phyloP scores from a whole-genome alignment of 2,329 filamentous ascomycete species.

The Exserohilum turcica region DNA sequence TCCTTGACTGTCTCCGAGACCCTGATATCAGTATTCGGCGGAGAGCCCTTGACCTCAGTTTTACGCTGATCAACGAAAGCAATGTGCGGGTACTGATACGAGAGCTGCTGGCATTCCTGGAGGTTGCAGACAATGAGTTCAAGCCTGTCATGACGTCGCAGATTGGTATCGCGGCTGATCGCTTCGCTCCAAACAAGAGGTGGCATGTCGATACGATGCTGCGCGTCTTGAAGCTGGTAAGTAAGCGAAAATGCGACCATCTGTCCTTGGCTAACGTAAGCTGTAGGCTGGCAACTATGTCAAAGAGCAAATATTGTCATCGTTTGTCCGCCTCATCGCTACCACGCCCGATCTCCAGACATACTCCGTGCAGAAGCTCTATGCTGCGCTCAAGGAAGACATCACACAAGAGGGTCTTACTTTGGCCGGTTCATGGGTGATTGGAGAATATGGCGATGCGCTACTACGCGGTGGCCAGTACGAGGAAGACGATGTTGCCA shows the following conservation, averaged over 20 bases:
- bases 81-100: slow-evolving; percentile 93
- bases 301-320: slow-evolving; percentile 96
- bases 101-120: slow-evolving; percentile 91
- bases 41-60: slow-evolving; percentile 94
- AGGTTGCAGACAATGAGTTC: slow-evolving; percentile 97
- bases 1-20: slow-evolving; percentile 92
- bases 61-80: slow-evolving; percentile 95
- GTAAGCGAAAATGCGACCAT: slow-evolving; percentile 5
- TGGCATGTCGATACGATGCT: slow-evolving; percentile 99
- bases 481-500: slow-evolving; percentile 89
- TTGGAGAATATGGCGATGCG: slow-evolving; percentile 93
- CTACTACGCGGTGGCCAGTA: slow-evolving; percentile 89
- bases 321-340: slow-evolving; percentile 92
- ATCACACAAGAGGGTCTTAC: slow-evolving; percentile 97
- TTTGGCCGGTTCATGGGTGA: slow-evolving; percentile 92
- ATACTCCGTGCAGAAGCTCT: slow-evolving; percentile 95
- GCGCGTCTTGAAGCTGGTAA: slow-evolving; percentile 77
- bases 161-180: slow-evolving; percentile 94
- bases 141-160: slow-evolving; percentile 98
- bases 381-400: slow-evolving; percentile 87
- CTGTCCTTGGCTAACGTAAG: slow-evolving; percentile 13
- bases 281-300: slow-evolving; percentile 84
- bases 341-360: slow-evolving; percentile 94
- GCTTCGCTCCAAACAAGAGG: slow-evolving; percentile 93
- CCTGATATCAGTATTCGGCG: slow-evolving; percentile 97